These are phyloP conservation scores for Aureobasidium sp. DNA, from an alignment of 2,329 filamentous ascomycete genomes.

Conservation along the genomic window DNA sequence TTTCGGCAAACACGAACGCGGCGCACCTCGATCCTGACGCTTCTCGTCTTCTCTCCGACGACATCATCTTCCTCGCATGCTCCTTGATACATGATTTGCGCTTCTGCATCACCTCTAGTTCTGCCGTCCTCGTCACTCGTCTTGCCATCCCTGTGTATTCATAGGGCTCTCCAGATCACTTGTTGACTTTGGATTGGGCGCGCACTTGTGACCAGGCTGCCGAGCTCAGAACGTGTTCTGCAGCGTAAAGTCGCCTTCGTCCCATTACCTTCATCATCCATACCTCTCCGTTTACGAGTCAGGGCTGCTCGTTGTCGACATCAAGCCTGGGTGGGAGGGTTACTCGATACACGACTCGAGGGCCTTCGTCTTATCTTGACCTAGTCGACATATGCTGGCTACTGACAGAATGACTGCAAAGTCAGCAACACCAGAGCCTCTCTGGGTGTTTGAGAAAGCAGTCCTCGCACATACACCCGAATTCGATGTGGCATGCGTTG, in stretches of 20 bases:
- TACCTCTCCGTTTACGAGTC: not conserved
- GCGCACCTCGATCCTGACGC: not conserved
- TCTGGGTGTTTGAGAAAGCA: conserved; percentile 2
- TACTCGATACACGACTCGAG: conserved; percentile 6
- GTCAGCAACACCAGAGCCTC: not conserved
- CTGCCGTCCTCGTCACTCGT: conserved; percentile 6
- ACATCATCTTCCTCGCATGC: not conserved
- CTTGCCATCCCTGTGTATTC: conserved; percentile 8
- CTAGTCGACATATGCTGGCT: not conserved
- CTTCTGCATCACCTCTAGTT: not conserved
- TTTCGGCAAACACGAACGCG: not conserved
- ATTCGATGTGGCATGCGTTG: not conserved
- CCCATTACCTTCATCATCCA: not conserved
- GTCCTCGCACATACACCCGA: conserved; percentile 1
- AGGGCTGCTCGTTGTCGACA: conserved; percentile 9
- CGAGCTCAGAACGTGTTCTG: conserved; percentile 2
- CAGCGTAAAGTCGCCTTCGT: not conserved
- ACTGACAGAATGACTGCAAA: not conserved
- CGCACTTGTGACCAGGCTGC: conserved; percentile 8
- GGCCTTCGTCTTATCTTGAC: not conserved
- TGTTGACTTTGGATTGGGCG: conserved; percentile 11
- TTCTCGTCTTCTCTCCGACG: not conserved
- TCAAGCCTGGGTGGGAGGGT: conserved; percentile 14
- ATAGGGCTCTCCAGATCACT: conserved; percentile 10
- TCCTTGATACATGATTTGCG: not conserved